phyloP scores from a whole-genome alignment of 2,329 filamentous ascomycete genomes.

The Myriosclerotinia curreyana region DNA sequence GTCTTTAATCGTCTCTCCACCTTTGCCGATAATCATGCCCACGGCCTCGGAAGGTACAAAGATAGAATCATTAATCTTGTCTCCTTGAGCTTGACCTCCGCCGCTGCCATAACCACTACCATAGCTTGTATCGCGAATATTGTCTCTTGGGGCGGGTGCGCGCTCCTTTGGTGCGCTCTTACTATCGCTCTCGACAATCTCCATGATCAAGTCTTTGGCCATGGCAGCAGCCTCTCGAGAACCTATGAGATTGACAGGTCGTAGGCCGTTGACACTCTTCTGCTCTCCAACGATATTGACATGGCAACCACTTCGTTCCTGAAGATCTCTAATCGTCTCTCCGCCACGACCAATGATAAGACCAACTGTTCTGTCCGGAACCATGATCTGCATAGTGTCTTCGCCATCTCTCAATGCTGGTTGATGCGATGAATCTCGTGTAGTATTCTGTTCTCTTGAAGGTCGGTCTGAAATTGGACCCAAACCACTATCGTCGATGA shows the following conservation, averaged over 20 bases:
- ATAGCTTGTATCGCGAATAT: conserved; percentile 45
- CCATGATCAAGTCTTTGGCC: conserved; percentile 85
- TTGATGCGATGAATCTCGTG: conserved; percentile 38
- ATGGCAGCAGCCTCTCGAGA: conserved; percentile 68
- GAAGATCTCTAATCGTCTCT: conserved; percentile 88
- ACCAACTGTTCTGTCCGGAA: conserved; percentile 87
- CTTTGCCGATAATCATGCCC: conserved; percentile 95
- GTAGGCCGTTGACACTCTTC: conserved; percentile 85
- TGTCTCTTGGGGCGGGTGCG: conserved; percentile 45
- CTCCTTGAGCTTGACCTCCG: conserved; percentile 44
- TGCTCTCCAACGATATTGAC: conserved; percentile 93
- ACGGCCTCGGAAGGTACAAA: conserved; percentile 87
- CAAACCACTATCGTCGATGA: conserved; percentile 82
- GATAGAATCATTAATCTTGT: conserved; percentile 79
- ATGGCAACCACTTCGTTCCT: conserved; percentile 89
- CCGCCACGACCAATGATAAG: conserved; percentile 91
- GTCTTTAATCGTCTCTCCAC: conserved; percentile 89
- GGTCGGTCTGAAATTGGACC: conserved; percentile 41
- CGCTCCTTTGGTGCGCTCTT: conserved; percentile 45
- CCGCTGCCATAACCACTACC: conserved; percentile 44
- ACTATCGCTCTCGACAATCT: conserved; percentile 91
- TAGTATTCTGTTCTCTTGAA: conserved; percentile 38
- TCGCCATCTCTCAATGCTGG: conserved; percentile 70
- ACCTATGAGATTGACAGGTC: conserved; percentile 88
- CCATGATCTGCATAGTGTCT: conserved; percentile 88